Percentiles rank a stretch among this genome's conserved stretches.
These are phyloP conservation scores for Mycogone perniciosa DNA, from an alignment of 2,329 filamentous ascomycete genomes.

Conservation along the genomic window DNA sequence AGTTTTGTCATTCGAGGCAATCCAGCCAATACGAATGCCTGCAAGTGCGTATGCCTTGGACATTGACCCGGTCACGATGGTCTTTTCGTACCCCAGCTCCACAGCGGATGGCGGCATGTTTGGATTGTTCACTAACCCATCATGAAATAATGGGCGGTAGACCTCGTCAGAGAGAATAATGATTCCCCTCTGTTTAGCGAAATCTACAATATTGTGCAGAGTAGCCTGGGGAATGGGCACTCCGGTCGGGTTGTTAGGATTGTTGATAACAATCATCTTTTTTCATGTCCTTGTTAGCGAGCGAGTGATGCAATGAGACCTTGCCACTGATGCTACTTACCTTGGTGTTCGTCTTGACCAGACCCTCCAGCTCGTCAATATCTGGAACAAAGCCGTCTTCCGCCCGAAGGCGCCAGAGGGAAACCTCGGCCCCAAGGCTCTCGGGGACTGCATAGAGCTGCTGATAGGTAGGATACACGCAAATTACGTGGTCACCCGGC, in stretches of 20 bases:
- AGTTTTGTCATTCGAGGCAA: conserved; percentile 57
- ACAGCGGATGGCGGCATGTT: conserved; percentile 57
- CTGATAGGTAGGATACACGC: conserved; percentile 82
- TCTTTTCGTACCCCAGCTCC: conserved; percentile 63
- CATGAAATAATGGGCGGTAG: conserved; percentile 76
- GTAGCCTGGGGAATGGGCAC: conserved; percentile 57
- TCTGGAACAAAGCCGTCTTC: conserved; percentile 62
- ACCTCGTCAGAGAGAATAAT: conserved; percentile 73
- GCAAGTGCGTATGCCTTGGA: conserved; percentile 82
- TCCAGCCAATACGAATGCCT: conserved; percentile 77
- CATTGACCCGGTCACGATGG: conserved; percentile 71
- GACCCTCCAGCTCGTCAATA: conserved; percentile 54
- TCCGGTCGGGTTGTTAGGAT: conserved; percentile 80
- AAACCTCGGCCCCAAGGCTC: conserved; percentile 69
- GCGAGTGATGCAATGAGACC: neutral
- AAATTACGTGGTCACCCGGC: conserved; percentile 75
- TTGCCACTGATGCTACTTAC: conserved; percentile 31
- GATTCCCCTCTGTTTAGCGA: conserved; percentile 58
- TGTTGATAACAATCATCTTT: conserved; percentile 50
- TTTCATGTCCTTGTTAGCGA: conserved; percentile 61
- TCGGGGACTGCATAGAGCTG: conserved; percentile 72
- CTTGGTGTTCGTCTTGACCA: conserved; percentile 66
- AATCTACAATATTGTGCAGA: conserved; percentile 54
- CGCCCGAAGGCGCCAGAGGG: conserved; percentile 64
- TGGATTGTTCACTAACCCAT: conserved; percentile 25